Conservation (phyloP, 257 asterid genomes). For the Apocynum venetum region DNA sequence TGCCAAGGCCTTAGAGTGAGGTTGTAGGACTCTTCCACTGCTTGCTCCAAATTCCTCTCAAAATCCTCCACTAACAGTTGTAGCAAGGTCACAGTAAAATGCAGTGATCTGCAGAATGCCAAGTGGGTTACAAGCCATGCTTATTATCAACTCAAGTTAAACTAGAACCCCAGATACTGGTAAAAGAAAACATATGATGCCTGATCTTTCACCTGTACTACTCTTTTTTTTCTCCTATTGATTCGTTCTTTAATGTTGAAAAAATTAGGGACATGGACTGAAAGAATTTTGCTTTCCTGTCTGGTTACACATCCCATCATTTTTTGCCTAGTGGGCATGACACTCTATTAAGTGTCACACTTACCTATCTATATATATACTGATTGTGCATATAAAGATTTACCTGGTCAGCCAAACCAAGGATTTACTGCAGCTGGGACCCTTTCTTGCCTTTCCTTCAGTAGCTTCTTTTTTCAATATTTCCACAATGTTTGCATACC, state of each 20-base stretch:
- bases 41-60: slow-evolving; percentile 59
- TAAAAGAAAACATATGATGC: no score
- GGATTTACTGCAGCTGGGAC: slow-evolving; percentile 70
- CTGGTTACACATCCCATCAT: not conserved
- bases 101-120: slow-evolving; percentile 56
- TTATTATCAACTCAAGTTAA: no score
- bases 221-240: not conserved
- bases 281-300: not conserved
- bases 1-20: slow-evolving; percentile 84
- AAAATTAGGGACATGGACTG: not conserved
- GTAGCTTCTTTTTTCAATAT: slow-evolving; percentile 60
- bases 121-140: no score
- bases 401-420: slow-evolving; percentile 92
- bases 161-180: no score
- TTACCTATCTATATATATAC: no score
- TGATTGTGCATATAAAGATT: not conserved
- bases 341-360: no score
- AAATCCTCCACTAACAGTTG: slow-evolving; percentile 56
- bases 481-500: slow-evolving; percentile 65
- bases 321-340: not conserved
- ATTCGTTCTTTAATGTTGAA: not conserved
- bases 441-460: slow-evolving; percentile 55
- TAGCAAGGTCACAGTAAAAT: slow-evolving; percentile 54
- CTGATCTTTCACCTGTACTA: no score
- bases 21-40: slow-evolving; percentile 67